Base-by-base conservation (phyloP, 1,284 basidiomycete genomes). In the Puccinia hordei region DNA sequence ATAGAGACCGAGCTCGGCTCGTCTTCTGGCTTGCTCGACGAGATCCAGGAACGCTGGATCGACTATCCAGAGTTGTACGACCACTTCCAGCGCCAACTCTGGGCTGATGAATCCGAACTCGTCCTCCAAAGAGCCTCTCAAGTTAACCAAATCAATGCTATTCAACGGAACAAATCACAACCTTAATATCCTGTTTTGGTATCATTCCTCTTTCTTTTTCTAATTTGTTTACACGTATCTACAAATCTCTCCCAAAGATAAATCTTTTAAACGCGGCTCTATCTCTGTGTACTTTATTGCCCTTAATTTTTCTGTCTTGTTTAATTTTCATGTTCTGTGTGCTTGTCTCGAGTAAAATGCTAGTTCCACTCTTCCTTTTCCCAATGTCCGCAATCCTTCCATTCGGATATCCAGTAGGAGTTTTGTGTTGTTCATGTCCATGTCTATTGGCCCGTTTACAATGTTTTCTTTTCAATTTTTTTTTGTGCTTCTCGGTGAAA, bases 1-100 rank as follows among this genome's bases (percentile, higher is more conserved):
- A 93, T 44, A 90, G 93, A 83, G 89, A 90, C 0, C 89, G 88
- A 1, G 85, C 92, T 74, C 87, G 87, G 33, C 49, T 27, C 69
- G 30, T 53, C 19, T 89, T 89, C 88, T 0, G 87, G 88, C 46
- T 82, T 84, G 44, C 77, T 85, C 0, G 88, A 88, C 65, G 90
- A 92, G 83, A 88, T 93, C 17, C 87, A 90, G 61, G 83, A 84
- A 59, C 82, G 82, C 49, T 84, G 83, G 83, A 72, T 83, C 24
- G 83, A 84, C 71, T 73, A 83, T 57, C 57, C 77, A 9, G 73
- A 61, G 5, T 19, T 44, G 9, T 80, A 73, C 61, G 71, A 80
- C 35, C 35, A 57, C 27, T 65, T 63, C 38, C 57, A 80, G n/a
- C 78, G 61, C 38, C 55, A 80, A 63, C 55, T 63, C 38, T 80